Conservation (phyloP, 345 rosid species). For the Gossypium bickii region DNA sequence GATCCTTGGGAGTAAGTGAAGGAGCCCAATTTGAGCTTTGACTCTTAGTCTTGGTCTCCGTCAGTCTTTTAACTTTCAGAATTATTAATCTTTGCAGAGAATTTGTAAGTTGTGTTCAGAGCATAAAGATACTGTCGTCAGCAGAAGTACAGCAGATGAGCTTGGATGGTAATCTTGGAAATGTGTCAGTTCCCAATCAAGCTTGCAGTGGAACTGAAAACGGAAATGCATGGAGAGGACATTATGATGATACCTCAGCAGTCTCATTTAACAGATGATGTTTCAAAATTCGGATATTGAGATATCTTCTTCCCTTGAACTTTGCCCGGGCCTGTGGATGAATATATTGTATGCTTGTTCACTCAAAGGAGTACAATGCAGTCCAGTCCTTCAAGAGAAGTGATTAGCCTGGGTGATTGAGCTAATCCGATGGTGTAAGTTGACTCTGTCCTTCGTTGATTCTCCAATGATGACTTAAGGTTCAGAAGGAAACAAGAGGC, state of each 20-base stretch:
- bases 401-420: neutral
- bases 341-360: neutral
- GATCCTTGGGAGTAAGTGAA: slow-evolving; percentile 48
- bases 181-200: slow-evolving; percentile 61
- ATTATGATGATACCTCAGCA: slow-evolving; percentile 67
- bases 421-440: neutral
- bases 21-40: neutral
- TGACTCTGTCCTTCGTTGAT: neutral
- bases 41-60: neutral
- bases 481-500: neutral
- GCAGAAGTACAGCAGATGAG: slow-evolving; percentile 93
- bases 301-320: neutral
- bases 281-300: neutral
- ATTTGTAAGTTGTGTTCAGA: slow-evolving; percentile 79
- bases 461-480: neutral
- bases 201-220: slow-evolving; percentile 84
- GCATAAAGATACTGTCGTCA: slow-evolving; percentile 83
- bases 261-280: slow-evolving; percentile 73
- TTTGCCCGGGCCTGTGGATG: neutral
- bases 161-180: slow-evolving; percentile 81
- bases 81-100: slow-evolving; percentile 50
- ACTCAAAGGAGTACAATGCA: neutral
- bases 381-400: neutral
- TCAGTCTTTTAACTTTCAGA: neutral
- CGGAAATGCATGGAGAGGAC: slow-evolving; percentile 86